These are phyloP conservation scores for Ophiostoma tasmaniense DNA, from an alignment of 2,329 filamentous ascomycete species.

Conservation along the genomic window DNA sequence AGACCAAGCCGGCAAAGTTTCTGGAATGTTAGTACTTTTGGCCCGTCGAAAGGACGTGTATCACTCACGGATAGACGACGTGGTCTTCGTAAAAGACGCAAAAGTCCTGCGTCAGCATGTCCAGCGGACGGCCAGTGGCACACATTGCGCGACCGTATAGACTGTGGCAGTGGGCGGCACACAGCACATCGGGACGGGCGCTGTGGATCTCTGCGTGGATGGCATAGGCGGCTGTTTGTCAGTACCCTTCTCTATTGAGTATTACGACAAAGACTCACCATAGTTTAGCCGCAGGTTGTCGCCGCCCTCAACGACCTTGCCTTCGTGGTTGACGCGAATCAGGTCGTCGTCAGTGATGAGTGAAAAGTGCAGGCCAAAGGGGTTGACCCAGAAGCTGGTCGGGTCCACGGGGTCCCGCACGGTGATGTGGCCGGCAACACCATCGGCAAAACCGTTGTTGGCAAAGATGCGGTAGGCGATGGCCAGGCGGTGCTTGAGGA, in stretches of 20 bases:
- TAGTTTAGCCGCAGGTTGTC: conserved; percentile 43
- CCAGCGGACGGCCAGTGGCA: conserved; percentile 44
- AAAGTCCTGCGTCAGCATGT: conserved; percentile 52
- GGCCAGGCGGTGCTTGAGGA: conserved; percentile 49
- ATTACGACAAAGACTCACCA: neutral
- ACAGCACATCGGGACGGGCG: conserved; percentile 46
- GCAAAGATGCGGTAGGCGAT: conserved; percentile 53
- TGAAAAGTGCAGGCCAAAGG: conserved; percentile 49
- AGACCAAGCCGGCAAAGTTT: conserved; percentile 51
- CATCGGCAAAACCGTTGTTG: conserved; percentile 51
- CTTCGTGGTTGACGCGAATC: conserved; percentile 47
- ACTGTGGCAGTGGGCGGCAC: conserved; percentile 51
- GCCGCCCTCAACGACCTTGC: conserved; percentile 46
- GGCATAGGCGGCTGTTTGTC: conserved; percentile 41
- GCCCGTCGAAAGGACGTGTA: too few species aligned
- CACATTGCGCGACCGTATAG: conserved; percentile 49
- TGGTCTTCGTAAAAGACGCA: conserved; percentile 49
- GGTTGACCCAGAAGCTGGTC: conserved; percentile 55
- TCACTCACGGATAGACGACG: conserved; percentile 38
- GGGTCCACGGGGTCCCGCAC: conserved; percentile 49
- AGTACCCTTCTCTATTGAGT: neutral
- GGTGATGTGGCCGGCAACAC: conserved; percentile 53
- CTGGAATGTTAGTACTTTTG: neutral
- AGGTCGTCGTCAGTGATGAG: conserved; percentile 49
- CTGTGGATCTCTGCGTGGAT: conserved; percentile 53